Percentiles rank a stretch among this genome's conserved stretches.
These are phyloP conservation scores for Pseudotsuga menziesii DNA, from an alignment of 75 land plant genomes.

Conservation along the genomic window DNA sequence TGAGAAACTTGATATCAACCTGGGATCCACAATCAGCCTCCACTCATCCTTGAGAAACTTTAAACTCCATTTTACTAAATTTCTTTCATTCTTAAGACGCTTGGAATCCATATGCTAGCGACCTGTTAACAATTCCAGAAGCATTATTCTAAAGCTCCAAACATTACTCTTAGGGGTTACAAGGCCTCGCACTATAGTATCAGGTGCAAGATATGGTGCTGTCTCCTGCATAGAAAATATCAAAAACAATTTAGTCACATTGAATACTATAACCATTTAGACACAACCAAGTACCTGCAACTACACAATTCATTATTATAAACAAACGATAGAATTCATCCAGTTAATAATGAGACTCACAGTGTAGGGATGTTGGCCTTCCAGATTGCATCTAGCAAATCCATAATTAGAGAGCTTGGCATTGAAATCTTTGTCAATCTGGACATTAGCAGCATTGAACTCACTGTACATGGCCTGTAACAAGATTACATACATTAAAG, in stretches of 20 bases:
- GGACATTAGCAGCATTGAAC: slow-evolving; percentile 69
- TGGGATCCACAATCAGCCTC: slow-evolving; percentile 28
- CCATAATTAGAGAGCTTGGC: slow-evolving; percentile 88
- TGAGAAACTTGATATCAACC: slow-evolving; percentile 10
- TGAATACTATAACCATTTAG: no score
- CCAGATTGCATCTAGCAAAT: slow-evolving; percentile 35
- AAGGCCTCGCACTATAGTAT: not conserved
- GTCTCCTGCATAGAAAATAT: slow-evolving; percentile 15
- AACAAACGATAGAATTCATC: not conserved
- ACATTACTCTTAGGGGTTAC: slow-evolving; percentile 30
- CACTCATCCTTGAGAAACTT: slow-evolving; percentile 26
- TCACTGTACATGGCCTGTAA: slow-evolving; percentile 81
- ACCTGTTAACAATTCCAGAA: slow-evolving; percentile 43
- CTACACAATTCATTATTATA: not conserved
- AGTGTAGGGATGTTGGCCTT: slow-evolving; percentile 31
- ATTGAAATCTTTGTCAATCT: slow-evolving; percentile 81
- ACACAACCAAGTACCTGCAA: not conserved
- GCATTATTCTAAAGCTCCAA: slow-evolving; percentile 45
- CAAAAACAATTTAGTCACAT: not conserved
- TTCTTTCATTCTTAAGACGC: slow-evolving; percentile 4
- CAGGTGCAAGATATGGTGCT: slow-evolving; percentile 26
- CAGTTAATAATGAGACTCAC: not conserved
- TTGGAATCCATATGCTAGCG: slow-evolving; percentile 8
- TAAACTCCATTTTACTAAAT: slow-evolving; percentile 26
- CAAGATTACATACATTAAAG: not conserved